Evolutionary conservation across 305 asterid species (phyloP), one percentile per base, ranked within the genome.

Genomic region (Ilex paraguariensis): DNA sequence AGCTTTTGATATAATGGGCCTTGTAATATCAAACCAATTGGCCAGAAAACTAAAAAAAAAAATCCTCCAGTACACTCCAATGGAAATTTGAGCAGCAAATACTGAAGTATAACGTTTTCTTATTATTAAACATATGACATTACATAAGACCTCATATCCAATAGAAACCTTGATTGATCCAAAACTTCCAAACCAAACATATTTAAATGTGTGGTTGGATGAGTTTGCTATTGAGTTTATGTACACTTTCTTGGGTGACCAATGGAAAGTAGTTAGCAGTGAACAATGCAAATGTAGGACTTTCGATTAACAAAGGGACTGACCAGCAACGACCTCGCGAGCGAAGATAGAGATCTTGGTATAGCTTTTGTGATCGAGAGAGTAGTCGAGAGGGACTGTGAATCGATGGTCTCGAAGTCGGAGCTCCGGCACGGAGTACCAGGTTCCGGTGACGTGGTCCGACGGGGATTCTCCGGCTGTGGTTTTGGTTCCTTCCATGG

Each of bases 391-490:
- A 44, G 96, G 98, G 17, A 82, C 87, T 50, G 79, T 80, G 84
- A 91, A 91, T 17, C 79, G 70, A 69, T 91, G 96, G 81, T 91
- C 87, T 10, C 98, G 85, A 54, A 91, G 85, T 13, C 92, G 94
- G 73, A 91, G 88, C 33, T 86, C 96, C 77, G 96, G 96, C 64
- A 83, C 90, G 13, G 92, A 88, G 77, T 71, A 91, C 98, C 98
- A 91, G 12, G 64, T 66, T 57, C 86, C 77, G 56, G 73, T 56
- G 50, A 71, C 65, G 80, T 84, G 88, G 10, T 71, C 68, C 70
- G 63, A 60, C 53, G 69, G 39, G 36, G 58, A 44, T 31, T 55
- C 67, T 6, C 66, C 54, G 57, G 63, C 54, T 57, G 64, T 31
- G 14, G 64, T 5, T 65, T 52, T 10, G 36, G 57, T 36, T 10